phyloP scores from a whole-genome alignment of 306 rosid genomes.

The Macrotyloma uniflorum region DNA sequence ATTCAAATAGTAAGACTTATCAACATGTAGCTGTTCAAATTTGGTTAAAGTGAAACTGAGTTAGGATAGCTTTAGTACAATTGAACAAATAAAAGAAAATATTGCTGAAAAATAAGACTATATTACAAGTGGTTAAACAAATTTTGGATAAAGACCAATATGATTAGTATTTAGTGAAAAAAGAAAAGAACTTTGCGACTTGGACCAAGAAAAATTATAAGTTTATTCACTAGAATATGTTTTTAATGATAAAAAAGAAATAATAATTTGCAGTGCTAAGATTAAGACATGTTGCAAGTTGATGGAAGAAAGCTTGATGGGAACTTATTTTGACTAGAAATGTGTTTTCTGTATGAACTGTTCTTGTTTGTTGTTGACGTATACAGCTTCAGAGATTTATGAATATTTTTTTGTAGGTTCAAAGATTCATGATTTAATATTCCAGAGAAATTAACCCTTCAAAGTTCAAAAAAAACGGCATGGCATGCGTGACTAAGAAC shows the following conservation, averaged over 20 bases:
- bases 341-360: constrained; percentile 3
- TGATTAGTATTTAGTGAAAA: too few relatives aligned
- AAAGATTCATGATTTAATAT: constrained; percentile 13
- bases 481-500: constrained; percentile 1
- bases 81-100: too few relatives aligned
- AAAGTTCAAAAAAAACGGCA: constrained; percentile 38
- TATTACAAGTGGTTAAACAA: too few relatives aligned
- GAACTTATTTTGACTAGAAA: constrained; percentile 26
- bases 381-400: not conserved
- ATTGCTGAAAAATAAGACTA: too few relatives aligned
- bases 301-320: constrained; percentile 21
- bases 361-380: not conserved
- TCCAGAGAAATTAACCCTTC: constrained; percentile 5
- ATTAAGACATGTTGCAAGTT: not conserved
- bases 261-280: not conserved
- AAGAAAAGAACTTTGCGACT: not conserved
- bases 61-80: too few relatives aligned
- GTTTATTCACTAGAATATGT: not conserved
- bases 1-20: too few relatives aligned
- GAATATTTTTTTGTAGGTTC: not conserved
- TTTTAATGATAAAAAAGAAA: not conserved
- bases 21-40: too few relatives aligned
- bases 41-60: too few relatives aligned
- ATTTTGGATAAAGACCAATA: too few relatives aligned
- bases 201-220: not conserved